These are phyloP conservation scores for Pholiota conissans DNA, from an alignment of 768 basidiomycete species.

Conservation along the genomic window DNA sequence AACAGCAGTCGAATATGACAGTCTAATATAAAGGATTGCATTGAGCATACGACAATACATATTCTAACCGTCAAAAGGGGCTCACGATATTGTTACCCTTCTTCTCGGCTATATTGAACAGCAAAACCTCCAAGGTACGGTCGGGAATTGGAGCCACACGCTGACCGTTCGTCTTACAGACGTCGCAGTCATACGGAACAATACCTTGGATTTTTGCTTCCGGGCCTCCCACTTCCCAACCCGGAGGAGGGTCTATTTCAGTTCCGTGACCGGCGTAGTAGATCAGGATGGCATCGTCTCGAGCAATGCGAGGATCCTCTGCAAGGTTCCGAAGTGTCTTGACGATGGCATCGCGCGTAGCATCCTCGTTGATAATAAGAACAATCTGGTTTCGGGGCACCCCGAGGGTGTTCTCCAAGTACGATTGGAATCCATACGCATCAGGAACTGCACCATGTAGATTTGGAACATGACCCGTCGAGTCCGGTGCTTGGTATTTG, in stretches of 20 bases:
- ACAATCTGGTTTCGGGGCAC: conserved; percentile 29
- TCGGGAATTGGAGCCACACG: background rate
- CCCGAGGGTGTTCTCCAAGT: conserved; percentile 3
- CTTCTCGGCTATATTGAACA: background rate
- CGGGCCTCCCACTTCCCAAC: conserved; percentile 37
- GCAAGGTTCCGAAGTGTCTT: conserved; percentile 53
- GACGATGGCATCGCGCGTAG: conserved; percentile 49
- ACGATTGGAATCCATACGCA: conserved; percentile 1
- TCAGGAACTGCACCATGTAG: conserved; percentile 9
- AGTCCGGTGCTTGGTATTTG: conserved; percentile 2
- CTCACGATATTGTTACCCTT: conserved; percentile 13
- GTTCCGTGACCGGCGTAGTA: conserved; percentile 70
- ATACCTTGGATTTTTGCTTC: conserved; percentile 26
- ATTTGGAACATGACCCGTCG: background rate
- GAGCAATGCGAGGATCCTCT: conserved; percentile 49
- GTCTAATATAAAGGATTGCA: background rate
- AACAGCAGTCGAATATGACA: conserved; percentile 5
- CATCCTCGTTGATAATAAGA: conserved; percentile 50
- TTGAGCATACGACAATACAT: too few relatives aligned
- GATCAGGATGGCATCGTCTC: conserved; percentile 57
- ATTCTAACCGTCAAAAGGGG: too few relatives aligned
- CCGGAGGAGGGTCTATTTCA: conserved; percentile 43
- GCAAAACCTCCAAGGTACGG: background rate
- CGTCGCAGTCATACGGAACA: conserved; percentile 6
- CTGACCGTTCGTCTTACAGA: background rate